phyloP scores from a whole-genome alignment of 345 rosid species.

The Eucalyptus erythrocorys region DNA sequence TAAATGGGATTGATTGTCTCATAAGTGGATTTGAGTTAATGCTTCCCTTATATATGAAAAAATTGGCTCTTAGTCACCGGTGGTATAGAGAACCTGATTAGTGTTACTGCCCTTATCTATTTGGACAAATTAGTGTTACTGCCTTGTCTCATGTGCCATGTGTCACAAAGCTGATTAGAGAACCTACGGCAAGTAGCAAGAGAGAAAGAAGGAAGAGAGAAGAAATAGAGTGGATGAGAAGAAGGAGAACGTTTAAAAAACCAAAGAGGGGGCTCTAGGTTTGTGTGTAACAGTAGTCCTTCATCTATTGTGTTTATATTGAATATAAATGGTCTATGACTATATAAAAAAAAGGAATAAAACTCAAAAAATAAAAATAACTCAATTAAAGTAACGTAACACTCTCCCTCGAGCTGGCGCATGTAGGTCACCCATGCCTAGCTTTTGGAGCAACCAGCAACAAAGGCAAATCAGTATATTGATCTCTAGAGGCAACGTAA shows the following conservation, averaged over 20 bases:
- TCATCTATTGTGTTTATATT: neutral
- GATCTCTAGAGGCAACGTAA: too few species aligned
- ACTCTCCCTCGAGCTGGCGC: too few species aligned
- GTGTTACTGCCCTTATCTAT: neutral
- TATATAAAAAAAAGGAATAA: too few species aligned
- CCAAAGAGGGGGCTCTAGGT: too few species aligned
- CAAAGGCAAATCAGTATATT: fast-evolving
- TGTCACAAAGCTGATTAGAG: neutral
- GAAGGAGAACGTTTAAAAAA: too few species aligned
- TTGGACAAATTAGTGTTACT: neutral
- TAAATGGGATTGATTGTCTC: constrained; percentile 7
- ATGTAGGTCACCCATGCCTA: fast-evolving
- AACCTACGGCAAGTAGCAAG: neutral
- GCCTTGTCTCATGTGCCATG: neutral
- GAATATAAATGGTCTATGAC: too few species aligned
- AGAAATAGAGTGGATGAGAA: neutral
- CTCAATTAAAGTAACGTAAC: too few species aligned
- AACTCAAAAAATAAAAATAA: too few species aligned
- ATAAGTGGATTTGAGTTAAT: neutral
- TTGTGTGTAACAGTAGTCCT: too few species aligned
- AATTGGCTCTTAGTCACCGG: neutral
- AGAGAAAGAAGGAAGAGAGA: neutral
- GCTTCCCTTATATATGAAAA: neutral
- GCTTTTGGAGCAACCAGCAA: fast-evolving
- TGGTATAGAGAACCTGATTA: neutral